Base-by-base conservation (phyloP, 768 basidiomycete species). In the Guyanaporus albipodus region DNA sequence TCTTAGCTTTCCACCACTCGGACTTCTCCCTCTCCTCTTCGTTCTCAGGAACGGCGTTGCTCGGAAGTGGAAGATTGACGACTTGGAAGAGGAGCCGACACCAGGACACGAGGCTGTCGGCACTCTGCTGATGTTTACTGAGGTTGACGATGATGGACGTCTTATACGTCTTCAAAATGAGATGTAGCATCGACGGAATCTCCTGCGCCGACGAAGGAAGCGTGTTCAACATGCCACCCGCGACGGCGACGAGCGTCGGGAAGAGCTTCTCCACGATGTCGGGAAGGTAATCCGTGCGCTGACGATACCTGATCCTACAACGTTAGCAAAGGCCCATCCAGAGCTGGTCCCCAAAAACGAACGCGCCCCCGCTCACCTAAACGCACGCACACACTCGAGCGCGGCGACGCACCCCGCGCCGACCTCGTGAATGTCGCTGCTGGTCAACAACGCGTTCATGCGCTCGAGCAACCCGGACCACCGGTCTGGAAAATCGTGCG, bases 1-100 rank as follows among this genome's bases (percentile, higher is more conserved):
- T 95, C 70, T 94, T 94, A 8, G 85, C 78, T 61, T 84, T 85
- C 87, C 90, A 91, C 91, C 92, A 95, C 57, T 89, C 86, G 37
- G 74, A 79, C 38, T 73, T 74, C 69, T 92, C 89, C 28, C 87
- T 73, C 14, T 86, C 85, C 6, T 91, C 86, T 50, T 82, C 78
- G 46, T 87, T 81, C 23, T 75, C 79, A 2, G 87, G 84, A 0
- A 91, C 76, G 18, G 73, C 76, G 3, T 81, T 79, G 42, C 71
- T 67, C 0, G 86, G 87, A 23, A 92, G 71, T 47, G 75, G 72
- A 34, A 90, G 67, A 52, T 85, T 83, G n/a, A 93, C 77, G 17
- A 92, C 77, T 40, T 77, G 73, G 68, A 94, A 91, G 35, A 94
- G 70, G 15, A 94, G 77, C 36, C 79, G 77, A 6, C 90, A 91